Evolutionary conservation across 2,329 filamentous ascomycete species (phyloP), one percentile per base, ranked within the genome.

Genomic region (Dissoconium aciculare): DNA sequence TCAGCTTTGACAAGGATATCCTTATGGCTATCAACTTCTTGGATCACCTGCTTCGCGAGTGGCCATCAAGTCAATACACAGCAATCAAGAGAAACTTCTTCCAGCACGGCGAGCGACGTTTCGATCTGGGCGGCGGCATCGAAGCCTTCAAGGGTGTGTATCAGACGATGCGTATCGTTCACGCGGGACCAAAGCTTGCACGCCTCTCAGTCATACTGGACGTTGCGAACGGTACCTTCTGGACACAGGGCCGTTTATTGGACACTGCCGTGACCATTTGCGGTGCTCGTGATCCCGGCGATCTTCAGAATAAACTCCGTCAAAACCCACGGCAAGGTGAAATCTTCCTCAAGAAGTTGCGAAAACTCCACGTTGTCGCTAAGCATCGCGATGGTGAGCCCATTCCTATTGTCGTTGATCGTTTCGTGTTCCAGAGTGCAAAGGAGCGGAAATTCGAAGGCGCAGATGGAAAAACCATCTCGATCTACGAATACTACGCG

Each of bases 211-310:
- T 98, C 50, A 95, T 94, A 44, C 73, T 92, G 8, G 87, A 98
- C 47, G 78, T 93, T 16, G 78, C 85, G 34, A 93, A 95, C 50
- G 80, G 82, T 0, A 80, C 79, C 9, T 98, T 98, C 59, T 95
- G 81, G 78, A 66, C 62, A 21, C 36, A 54, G 2, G 51, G 54
- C 16, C 52, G 56, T 24, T 36, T 64, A 10, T 42, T 46, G 11
- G 41, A 50, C 12, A 46, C 53, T 30, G 55, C 53, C 26, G 37
- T 53, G 2, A 49, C 55, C 34, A 40, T 53, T 24, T 43, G 37
- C 28, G 44, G 39, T 13, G 39, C 28, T 27, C 40, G 43, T 5
- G 34, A 45, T 37, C 33, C 29, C 15, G 47, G 39, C 31, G 43
- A 55, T 25, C 44, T 59, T 11, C 39, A 44, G 24, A 27, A 33